Evolutionary conservation across 2,329 filamentous ascomycete species (phyloP).

Genomic region (Penicillium brasilianum): DNA sequence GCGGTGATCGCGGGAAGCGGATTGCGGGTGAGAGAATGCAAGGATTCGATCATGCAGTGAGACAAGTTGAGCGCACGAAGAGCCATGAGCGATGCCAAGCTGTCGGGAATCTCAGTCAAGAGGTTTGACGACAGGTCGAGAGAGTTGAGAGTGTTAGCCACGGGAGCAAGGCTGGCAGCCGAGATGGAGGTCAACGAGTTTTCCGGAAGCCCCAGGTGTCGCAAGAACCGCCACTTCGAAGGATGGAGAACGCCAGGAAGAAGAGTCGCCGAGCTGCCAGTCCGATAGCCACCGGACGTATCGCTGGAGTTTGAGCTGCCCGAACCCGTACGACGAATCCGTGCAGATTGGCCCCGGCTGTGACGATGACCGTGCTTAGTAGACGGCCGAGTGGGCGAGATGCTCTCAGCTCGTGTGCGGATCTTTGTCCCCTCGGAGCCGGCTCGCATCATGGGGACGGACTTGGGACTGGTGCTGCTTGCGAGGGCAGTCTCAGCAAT

Average conservation of each 20-base stretch:
- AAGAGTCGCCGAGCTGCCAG: constrained; percentile 78
- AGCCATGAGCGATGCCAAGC: constrained; percentile 80
- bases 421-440: constrained; percentile 59
- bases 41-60: constrained; percentile 95
- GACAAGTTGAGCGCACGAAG: constrained; percentile 93
- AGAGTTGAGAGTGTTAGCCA: constrained; percentile 87
- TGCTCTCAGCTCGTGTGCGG: constrained; percentile 66
- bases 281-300: constrained; percentile 55
- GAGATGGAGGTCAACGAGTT: constrained; percentile 85
- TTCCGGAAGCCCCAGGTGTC: constrained; percentile 88
- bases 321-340: constrained; percentile 84
- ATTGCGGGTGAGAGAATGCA: constrained; percentile 83
- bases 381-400: constrained; percentile 77
- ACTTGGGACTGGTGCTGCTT: constrained; percentile 57
- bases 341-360: constrained; percentile 68
- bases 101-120: constrained; percentile 93
- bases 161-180: constrained; percentile 74
- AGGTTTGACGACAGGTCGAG: constrained; percentile 91
- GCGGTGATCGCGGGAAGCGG: constrained; percentile 90
- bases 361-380: constrained; percentile 73
- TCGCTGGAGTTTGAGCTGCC: constrained; percentile 87
- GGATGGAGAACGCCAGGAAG: constrained; percentile 74
- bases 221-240: constrained; percentile 93
- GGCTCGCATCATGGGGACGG: constrained; percentile 56
- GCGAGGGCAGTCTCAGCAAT: constrained; percentile 54